Conservation (phyloP, 768 basidiomycete genomes). For the Boletus coccyginus region DNA sequence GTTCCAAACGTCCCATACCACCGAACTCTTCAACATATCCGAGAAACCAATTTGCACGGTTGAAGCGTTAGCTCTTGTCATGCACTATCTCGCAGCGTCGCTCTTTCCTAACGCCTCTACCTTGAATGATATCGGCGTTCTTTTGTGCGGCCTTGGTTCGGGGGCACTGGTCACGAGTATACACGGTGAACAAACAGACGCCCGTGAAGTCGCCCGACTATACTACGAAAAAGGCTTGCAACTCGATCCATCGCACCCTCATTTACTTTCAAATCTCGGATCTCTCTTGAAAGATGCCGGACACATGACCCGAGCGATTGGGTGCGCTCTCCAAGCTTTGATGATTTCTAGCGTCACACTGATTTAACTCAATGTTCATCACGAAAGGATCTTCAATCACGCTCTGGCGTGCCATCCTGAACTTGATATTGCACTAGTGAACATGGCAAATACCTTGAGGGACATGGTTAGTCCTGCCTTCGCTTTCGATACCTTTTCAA, state of each 20-base stretch:
- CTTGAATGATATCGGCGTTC: slow-evolving; percentile 50
- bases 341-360: background rate
- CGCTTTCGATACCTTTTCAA: background rate
- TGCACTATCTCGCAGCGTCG: slow-evolving; percentile 48
- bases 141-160: slow-evolving; percentile 37
- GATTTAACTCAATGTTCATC: background rate
- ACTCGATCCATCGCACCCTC: slow-evolving; percentile 45
- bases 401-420: slow-evolving; percentile 42
- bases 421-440: slow-evolving; percentile 50
- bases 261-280: slow-evolving; percentile 49
- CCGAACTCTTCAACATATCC: slow-evolving; percentile 23
- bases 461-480: slow-evolving; percentile 35
- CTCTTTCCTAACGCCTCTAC: slow-evolving; percentile 44
- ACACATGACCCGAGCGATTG: slow-evolving; percentile 39
- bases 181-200: slow-evolving; percentile 21
- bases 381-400: slow-evolving; percentile 37
- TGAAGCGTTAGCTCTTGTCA: slow-evolving; percentile 39
- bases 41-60: slow-evolving; percentile 31
- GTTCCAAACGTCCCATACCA: slow-evolving; percentile 34
- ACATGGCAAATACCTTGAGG: slow-evolving; percentile 50
- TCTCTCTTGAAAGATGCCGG: slow-evolving; percentile 51
- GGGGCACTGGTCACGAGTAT: slow-evolving; percentile 20
- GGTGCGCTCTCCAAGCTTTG: slow-evolving; percentile 25
- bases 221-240: slow-evolving; percentile 46
- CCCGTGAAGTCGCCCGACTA: slow-evolving; percentile 38